Percentiles rank a stretch among this genome's conserved stretches.
These are phyloP conservation scores for Diophrys appendiculata DNA, from an alignment of 73 alveolate species.

Conservation along the genomic window DNA sequence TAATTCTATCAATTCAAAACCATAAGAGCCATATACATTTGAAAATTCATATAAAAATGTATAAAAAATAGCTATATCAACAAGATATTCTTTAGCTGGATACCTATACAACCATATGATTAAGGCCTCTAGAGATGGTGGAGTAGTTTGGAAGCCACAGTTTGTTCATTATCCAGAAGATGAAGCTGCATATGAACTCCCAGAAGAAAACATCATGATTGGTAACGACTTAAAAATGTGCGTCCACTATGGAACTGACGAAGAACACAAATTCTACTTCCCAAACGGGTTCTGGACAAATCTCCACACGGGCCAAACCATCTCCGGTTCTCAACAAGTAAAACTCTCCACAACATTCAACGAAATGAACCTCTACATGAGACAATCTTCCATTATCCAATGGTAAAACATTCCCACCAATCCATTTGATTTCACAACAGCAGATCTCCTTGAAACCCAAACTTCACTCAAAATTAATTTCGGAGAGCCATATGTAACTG, in stretches of 20 bases:
- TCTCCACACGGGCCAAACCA: not conserved
- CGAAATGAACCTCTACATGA: not conserved
- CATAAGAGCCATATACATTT: conserved; percentile 85
- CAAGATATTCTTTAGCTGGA: conserved; percentile 80
- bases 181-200: conserved; percentile 14
- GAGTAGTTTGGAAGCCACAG: conserved; percentile 58
- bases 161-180: conserved; percentile 70
- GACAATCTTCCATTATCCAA: conserved; percentile 10
- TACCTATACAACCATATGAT: conserved; percentile 81
- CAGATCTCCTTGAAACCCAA: not conserved
- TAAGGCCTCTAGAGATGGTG: conserved; percentile 19
- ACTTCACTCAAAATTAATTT: not conserved
- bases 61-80: conserved; percentile 53
- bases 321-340: not conserved
- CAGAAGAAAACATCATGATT: conserved; percentile 50
- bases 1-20: conserved; percentile 70
- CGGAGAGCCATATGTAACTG: not conserved
- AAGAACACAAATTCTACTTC: conserved; percentile 34
- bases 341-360: not conserved
- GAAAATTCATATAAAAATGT: not conserved
- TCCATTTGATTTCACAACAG: not conserved
- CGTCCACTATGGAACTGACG: conserved; percentile 7
- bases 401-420: not conserved
- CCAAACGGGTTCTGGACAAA: conserved; percentile 57
- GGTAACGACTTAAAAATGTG: conserved; percentile 53